Base-by-base conservation (phyloP, 169 alveolate species). In the Eimeria nieschulzi region DNA sequence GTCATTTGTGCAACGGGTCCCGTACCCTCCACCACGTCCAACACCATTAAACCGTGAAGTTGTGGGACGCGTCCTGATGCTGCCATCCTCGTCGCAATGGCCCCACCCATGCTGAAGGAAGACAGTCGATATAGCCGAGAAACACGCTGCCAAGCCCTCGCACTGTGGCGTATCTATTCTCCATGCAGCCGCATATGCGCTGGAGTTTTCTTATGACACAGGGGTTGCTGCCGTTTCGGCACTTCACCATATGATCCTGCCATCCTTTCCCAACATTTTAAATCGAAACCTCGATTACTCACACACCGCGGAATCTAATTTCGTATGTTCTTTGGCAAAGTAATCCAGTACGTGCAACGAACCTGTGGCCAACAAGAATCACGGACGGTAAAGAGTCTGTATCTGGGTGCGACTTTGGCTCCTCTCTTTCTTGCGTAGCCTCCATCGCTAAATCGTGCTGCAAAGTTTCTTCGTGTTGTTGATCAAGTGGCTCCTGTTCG, bases 21-120 rank as follows among this genome's bases (percentile, higher is more conserved):
- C 73, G 70, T 68, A 79, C 91, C 93, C 59, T 96, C 98, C 9
- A 96, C 98, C 2, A 96, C 98, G 86, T 96, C 99, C 61, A 97
- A 95, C 13, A 96, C 97, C 78, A 96, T 95, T 39, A 96, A 88
- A 21, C 97, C 98, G 56, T 83, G 91, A 70, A 93, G 84, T 33
- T 82, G 85, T 13, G 93, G 91, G 8, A 80, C 88, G 19, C 83
- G 79, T 51, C 91, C 93, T 9, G 93, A 79, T 2, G 93, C 93
- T 51, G 93, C 93, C 64, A 80, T 79, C 53, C 91, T 64, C 53
- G 91, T 70, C 76, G 93, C 93, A 23, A 80, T 80, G 3, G 93
- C 93, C 55, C 91, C 93, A n/a, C 91, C 93, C 93, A 90, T 90
- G 85, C 91, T 90, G 90, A 33, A 33, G 46, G 46, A 33, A 33